Percentiles rank a stretch among this genome's conserved stretches.
phyloP scores from a whole-genome alignment of 805 yeast genomes.

The Starmera dryadoides region DNA sequence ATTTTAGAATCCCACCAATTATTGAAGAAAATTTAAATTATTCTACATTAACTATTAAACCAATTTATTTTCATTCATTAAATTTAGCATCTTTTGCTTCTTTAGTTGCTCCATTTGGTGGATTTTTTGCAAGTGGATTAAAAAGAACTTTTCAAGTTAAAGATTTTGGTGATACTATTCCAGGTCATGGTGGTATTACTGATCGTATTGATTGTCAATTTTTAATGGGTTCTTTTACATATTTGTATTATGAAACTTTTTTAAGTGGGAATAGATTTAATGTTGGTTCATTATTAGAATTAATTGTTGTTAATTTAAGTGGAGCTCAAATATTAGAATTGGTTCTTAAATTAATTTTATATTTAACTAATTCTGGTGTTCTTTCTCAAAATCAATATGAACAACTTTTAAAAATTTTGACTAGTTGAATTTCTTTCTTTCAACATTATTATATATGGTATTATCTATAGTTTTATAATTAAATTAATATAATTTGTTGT shows the following conservation, averaged over 20 bases:
- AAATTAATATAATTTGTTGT: too few species aligned
- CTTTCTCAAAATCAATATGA: constrained; percentile 27
- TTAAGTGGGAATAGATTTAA: constrained; percentile 65
- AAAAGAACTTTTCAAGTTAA: constrained; percentile 94
- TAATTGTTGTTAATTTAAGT: constrained; percentile 63
- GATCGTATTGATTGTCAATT: constrained; percentile 98
- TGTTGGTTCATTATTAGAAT: constrained; percentile 69
- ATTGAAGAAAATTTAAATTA: constrained; percentile 41
- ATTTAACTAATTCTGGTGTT: constrained; percentile 31
- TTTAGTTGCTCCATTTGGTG: constrained; percentile 96
- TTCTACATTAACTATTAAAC: constrained; percentile 59
- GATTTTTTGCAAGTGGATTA: constrained; percentile 95
- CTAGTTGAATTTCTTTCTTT: too few species aligned
- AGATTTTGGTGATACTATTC: constrained; percentile 97
- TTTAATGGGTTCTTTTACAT: constrained; percentile 93
- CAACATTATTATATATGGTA: too few species aligned
- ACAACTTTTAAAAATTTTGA: constrained; percentile 15
- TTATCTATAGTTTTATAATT: too few species aligned
- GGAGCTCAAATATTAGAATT: constrained; percentile 59
- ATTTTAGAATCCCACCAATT: constrained; percentile 66
- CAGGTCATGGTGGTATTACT: constrained; percentile 98
- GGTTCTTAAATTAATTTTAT: constrained; percentile 40
- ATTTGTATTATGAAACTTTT: constrained; percentile 88
- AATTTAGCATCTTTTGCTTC: constrained; percentile 92
- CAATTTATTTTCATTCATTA: constrained; percentile 85